Evolutionary conservation across 805 yeast species (phyloP), one percentile per base, ranked within the genome.

Genomic region (Lachancea kluyveri): DNA sequence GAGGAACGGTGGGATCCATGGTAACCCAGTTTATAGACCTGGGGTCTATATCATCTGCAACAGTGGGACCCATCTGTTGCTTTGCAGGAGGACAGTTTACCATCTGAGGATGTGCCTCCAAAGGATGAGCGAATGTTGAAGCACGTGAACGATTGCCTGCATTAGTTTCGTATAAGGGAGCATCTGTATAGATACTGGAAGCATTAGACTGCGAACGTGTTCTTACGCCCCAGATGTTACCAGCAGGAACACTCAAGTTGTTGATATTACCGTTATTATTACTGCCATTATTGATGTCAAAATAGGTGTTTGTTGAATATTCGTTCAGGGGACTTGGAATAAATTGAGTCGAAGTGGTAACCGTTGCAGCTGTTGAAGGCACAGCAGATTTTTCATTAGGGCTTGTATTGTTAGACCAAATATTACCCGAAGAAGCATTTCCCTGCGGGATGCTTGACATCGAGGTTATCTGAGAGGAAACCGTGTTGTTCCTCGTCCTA

Each of bases 1-100:
- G 84, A 4, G 83, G 83, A 41, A 84, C 62, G 26, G 75, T 64
- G 3, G 83, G 68, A 48, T 80, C 85, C 24, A 82, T 74, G 2
- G 88, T 76, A n/a, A 80, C 78, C 61, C 80, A 67, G 24, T 72
- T 67, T 24, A 79, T 60, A 21, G 69, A 63, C 17, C 70, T 59
- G 35, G 79, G 75, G 41, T 79, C 79, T 24, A 75, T 60, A 37
- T 78, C 77, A 49, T 82, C 88, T 23, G 60, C 59, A 29, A 70
- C 58, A 52, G 54, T 61, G 45, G 36, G 19, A 3, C 28, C 3
- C 46, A 24, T 6, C 62, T 18, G 28, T 21, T 16, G 28, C 8
- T 42, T 42, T 14, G 25, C 41, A 16, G 33, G 31, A 36, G 40
- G 24, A 26, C 31, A 31, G 31, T 23, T 35, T 20, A 18, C 21